Evolutionary conservation across 2,329 filamentous ascomycete genomes (phyloP).

Genomic region (Cytospora leucostoma): DNA sequence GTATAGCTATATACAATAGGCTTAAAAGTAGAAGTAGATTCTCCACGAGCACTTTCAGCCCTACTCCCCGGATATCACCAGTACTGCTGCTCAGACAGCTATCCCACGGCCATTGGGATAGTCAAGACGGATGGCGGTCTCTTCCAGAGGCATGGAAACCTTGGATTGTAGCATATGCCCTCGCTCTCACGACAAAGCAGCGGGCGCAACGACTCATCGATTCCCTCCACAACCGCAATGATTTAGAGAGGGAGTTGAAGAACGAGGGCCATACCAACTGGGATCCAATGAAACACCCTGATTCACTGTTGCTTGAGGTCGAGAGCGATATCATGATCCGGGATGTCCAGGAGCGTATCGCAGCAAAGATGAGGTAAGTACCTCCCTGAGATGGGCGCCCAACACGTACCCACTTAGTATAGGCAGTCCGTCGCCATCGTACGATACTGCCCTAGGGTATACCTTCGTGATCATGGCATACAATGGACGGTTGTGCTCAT

Average conservation of each 20-base stretch:
- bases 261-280: slow-evolving; percentile 60
- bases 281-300: slow-evolving; percentile 53
- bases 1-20: background rate
- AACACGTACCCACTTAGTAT: no score
- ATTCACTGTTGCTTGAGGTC: slow-evolving; percentile 65
- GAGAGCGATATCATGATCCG: slow-evolving; percentile 65
- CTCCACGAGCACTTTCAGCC: background rate
- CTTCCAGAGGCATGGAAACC: slow-evolving; percentile 39
- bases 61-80: slow-evolving; percentile 36
- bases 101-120: slow-evolving; percentile 23
- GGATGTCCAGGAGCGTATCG: slow-evolving; percentile 59
- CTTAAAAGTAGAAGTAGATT: background rate
- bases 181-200: slow-evolving; percentile 44
- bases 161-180: slow-evolving; percentile 43
- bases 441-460: no score
- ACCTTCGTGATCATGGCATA: no score
- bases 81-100: slow-evolving; percentile 41
- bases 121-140: slow-evolving; percentile 30
- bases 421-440: no score
- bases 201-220: slow-evolving; percentile 44
- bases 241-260: slow-evolving; percentile 44
- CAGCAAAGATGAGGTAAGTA: slow-evolving; percentile 52
- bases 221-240: slow-evolving; percentile 31
- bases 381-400: no score
- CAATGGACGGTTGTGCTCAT: no score